Percentiles rank a stretch among this genome's conserved stretches.
phyloP scores from a whole-genome alignment of 2,329 filamentous ascomycete genomes.

The Penicillium sp. region DNA sequence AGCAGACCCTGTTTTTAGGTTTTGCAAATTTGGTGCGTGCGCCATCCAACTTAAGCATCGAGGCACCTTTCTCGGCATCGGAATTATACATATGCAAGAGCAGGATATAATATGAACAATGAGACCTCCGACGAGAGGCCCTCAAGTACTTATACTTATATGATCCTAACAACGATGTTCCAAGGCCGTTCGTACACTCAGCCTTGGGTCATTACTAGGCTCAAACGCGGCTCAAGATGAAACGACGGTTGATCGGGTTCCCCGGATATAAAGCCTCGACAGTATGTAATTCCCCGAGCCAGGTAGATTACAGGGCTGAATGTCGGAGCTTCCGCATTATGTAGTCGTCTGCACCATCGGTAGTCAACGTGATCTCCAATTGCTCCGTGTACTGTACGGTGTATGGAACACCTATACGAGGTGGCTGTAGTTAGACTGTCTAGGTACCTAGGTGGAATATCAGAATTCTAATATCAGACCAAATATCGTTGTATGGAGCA shows the following conservation, averaged over 20 bases:
- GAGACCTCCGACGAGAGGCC: background rate
- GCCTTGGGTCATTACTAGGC: conserved; percentile 9
- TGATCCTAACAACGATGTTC: background rate
- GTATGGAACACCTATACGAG: too few species aligned
- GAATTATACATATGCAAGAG: background rate
- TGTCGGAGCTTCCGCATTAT: background rate
- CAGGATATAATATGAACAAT: background rate
- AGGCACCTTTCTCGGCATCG: background rate
- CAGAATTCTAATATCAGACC: too few species aligned
- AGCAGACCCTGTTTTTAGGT: background rate
- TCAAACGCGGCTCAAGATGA: conserved; percentile 13
- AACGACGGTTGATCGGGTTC: conserved; percentile 12
- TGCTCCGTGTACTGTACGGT: too few species aligned
- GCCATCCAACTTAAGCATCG: conserved; percentile 8
- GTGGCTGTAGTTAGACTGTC: too few species aligned
- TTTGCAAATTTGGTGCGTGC: conserved; percentile 1
- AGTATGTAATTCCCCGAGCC: background rate
- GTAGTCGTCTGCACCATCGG: too few species aligned
- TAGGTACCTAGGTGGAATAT: too few species aligned
- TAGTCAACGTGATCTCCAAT: too few species aligned
- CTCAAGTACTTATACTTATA: background rate
- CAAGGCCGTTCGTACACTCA: background rate
- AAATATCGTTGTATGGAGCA: background rate
- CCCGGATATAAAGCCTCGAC: conserved; percentile 3
- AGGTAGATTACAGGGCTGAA: conserved; percentile 8